phyloP scores from a whole-genome alignment of 805 yeast species.

The Wickerhamomyces chambardii region DNA sequence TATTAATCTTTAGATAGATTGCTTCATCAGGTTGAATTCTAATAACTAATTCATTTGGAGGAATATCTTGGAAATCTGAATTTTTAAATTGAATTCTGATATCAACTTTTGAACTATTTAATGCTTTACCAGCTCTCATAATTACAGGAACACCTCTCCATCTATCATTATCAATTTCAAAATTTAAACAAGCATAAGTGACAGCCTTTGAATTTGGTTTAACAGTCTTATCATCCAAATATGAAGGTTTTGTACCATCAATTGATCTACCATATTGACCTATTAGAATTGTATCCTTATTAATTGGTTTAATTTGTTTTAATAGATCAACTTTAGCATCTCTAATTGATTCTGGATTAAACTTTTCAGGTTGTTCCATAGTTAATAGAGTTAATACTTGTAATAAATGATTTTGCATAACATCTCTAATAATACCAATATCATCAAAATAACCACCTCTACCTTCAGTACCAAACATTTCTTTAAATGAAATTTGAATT shows the following conservation, averaged over 20 bases:
- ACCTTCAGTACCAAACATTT: slow-evolving; percentile 98
- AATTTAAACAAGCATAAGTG: slow-evolving; percentile 81
- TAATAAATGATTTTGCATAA: slow-evolving; percentile 94
- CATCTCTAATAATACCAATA: slow-evolving; percentile 95
- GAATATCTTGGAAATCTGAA: slow-evolving; percentile 71
- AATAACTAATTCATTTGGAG: slow-evolving; percentile 88
- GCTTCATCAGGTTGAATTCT: slow-evolving; percentile 95
- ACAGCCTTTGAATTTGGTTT: slow-evolving; percentile 74
- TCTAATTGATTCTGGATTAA: slow-evolving; percentile 86
- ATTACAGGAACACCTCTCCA: slow-evolving; percentile 98
- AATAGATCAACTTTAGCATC: slow-evolving; percentile 94
- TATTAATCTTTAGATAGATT: slow-evolving; percentile 84
- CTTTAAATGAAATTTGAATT: slow-evolving; percentile 90
- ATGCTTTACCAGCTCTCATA: slow-evolving; percentile 96
- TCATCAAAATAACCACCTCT: slow-evolving; percentile 97
- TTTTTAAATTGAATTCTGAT: slow-evolving; percentile 88
- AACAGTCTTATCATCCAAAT: slow-evolving; percentile 89
- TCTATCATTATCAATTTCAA: slow-evolving; percentile 82
- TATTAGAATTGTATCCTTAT: slow-evolving; percentile 55
- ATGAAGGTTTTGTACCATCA: slow-evolving; percentile 87
- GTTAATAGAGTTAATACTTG: slow-evolving; percentile 88
- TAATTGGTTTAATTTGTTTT: slow-evolving; percentile 67
- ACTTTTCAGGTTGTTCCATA: slow-evolving; percentile 93
- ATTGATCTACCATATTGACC: slow-evolving; percentile 85
- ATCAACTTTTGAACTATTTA: slow-evolving; percentile 91